Evolutionary conservation across 2,329 filamentous ascomycete species (phyloP), one percentile per base, ranked within the genome.

Genomic region (Coniella vitis): DNA sequence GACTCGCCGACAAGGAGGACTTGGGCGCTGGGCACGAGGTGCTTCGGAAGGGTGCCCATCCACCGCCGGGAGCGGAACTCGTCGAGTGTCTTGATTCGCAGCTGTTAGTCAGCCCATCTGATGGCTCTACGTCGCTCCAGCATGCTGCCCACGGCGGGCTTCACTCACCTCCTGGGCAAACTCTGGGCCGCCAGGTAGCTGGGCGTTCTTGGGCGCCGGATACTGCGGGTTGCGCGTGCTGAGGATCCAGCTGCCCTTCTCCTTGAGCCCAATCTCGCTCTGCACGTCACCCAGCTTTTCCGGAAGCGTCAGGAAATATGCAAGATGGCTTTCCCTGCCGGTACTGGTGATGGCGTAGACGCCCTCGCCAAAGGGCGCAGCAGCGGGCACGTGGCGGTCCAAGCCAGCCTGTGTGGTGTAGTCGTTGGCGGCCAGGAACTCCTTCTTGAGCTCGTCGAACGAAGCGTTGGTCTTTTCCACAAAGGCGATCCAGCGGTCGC

Each of bases 331-430:
- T 41, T 85, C 79, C 0, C 83, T 72, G 1, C 81, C 81, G 0
- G 84, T 87, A 2, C 77, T 80, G 0, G 84, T 88, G 45, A 95
- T 82, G 0, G 84, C 85, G 58, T 95, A 95, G 0, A 95, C 81
- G 1, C 90, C 90, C 63, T 95, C 89, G 0, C 83, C 90, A n/a
- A 90, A 73, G 0, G 87, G 86, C 0, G 78, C 83, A 1, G 86
- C 84, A 1, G 85, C 79, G 0, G 87, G 83, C 0, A 72, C 75
- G 44, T 84, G 81, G 12, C 86, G 78, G 13, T 77, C 79, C 1
- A 88, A 87, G 2, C 68, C 71, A 0, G 88, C 91, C 68, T 89
- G 84, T 7, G 89, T 95, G 45, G 80, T 73, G 62, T 94, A 90
- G 10, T 86, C 80, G 1, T 70, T 72, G 0, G 78, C 76, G 1